These are phyloP conservation scores for Pisolithus tinctorius DNA, from an alignment of 768 basidiomycete species.

Conservation along the genomic window DNA sequence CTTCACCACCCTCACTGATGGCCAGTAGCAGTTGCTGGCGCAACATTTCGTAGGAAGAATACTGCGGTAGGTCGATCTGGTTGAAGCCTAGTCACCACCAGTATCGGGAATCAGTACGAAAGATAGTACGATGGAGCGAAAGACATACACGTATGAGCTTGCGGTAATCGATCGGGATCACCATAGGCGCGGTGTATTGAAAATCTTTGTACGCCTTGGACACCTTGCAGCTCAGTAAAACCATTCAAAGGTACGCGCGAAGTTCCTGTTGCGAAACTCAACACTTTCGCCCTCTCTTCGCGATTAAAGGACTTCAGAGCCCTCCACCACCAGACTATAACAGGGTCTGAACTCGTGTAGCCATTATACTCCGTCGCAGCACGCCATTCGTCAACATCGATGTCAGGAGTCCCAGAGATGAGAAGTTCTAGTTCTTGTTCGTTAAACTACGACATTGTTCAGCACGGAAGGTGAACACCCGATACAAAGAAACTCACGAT, in stretches of 20 bases:
- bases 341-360: constrained; percentile 83
- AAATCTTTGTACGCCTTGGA: constrained; percentile 90
- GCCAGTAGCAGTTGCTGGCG: constrained; percentile 85
- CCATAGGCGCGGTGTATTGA: constrained; percentile 94
- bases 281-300: constrained; percentile 92
- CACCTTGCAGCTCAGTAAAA: constrained; percentile 91
- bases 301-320: constrained; percentile 96
- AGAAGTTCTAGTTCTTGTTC: constrained; percentile 91
- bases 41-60: constrained; percentile 94
- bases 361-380: constrained; percentile 89
- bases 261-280: constrained; percentile 93
- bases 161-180: constrained; percentile 75
- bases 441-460: constrained; percentile 58
- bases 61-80: constrained; percentile 91
- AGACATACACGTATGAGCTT: constrained; percentile 81
- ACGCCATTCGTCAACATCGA: constrained; percentile 97
- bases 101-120: constrained; percentile 7
- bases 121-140: neutral
- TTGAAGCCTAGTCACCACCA: constrained; percentile 63
- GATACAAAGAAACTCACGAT: constrained; percentile 53
- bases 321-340: constrained; percentile 99
- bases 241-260: constrained; percentile 92
- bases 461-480: constrained; percentile 6
- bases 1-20: constrained; percentile 94
- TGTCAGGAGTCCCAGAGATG: constrained; percentile 96